These are phyloP conservation scores for Pichia sp. DNA, from an alignment of 1,139 yeast species.

Conservation along the genomic window DNA sequence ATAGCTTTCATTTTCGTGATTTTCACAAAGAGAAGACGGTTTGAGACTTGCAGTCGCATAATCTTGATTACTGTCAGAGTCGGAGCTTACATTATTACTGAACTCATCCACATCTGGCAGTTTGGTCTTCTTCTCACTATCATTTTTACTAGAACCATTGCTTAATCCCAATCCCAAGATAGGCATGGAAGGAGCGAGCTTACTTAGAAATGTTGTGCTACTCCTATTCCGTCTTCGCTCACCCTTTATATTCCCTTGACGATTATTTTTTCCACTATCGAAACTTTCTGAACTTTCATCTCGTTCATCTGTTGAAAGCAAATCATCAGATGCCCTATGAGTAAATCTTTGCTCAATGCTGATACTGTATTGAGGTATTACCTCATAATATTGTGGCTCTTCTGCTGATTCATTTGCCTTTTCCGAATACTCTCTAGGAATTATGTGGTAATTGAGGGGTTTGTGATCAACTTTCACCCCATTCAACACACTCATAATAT, in stretches of 20 bases:
- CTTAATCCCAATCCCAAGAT: constrained; percentile 3
- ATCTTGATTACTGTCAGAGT: not conserved
- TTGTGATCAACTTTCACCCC: constrained; percentile 30
- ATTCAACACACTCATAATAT: constrained; percentile 49
- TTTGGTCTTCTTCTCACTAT: not conserved
- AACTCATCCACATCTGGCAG: not conserved
- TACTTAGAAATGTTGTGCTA: constrained; percentile 7
- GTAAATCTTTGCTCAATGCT: constrained; percentile 1
- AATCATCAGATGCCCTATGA: not conserved
- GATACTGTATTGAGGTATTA: constrained; percentile 4
- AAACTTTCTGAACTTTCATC: not conserved
- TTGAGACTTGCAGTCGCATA: not conserved
- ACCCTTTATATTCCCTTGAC: not conserved
- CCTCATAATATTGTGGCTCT: constrained; percentile 14
- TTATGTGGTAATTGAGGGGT: not conserved
- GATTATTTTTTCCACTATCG: not conserved
- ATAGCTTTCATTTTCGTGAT: not conserved
- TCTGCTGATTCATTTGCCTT: not conserved
- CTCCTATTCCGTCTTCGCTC: constrained; percentile 7
- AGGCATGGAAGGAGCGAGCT: constrained; percentile 1
- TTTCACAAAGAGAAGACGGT: not conserved
- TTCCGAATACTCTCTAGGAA: constrained; percentile 5
- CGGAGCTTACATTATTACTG: not conserved
- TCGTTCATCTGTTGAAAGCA: not conserved
- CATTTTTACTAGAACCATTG: not conserved